Conservation (phyloP, 805 yeast genomes). For the Cyberlindnera petersonii region DNA sequence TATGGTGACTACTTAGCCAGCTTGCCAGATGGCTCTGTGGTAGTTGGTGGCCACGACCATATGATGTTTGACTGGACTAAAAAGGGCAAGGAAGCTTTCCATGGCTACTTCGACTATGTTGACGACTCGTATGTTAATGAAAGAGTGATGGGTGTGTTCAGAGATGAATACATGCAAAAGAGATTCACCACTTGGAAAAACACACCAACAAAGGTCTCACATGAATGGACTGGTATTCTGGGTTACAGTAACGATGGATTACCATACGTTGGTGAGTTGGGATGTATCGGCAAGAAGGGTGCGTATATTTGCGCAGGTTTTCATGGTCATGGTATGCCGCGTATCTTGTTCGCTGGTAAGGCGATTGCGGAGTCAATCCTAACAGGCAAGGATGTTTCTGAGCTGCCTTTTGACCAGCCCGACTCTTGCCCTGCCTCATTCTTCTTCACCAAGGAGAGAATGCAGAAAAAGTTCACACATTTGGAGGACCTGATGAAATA, state of each 20-base stretch:
- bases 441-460: no score
- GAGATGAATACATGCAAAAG: slow-evolving; percentile 29
- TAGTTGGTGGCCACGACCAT: slow-evolving; percentile 32
- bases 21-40: slow-evolving; percentile 36
- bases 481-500: no score
- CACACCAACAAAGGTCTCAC: slow-evolving; percentile 24
- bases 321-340: slow-evolving; percentile 51
- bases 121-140: slow-evolving; percentile 34
- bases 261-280: slow-evolving; percentile 43
- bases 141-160: slow-evolving; percentile 23
- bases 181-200: slow-evolving; percentile 33
- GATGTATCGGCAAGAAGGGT: slow-evolving; percentile 24
- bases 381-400: no score
- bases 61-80: slow-evolving; percentile 9
- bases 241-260: slow-evolving; percentile 39
- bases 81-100: slow-evolving; percentile 11
- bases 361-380: no score
- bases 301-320: slow-evolving; percentile 43
- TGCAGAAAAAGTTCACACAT: no score
- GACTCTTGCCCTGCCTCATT: no score
- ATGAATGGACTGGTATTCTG: slow-evolving; percentile 45
- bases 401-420: no score
- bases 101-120: slow-evolving; percentile 28
- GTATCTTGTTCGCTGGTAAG: slow-evolving; percentile 39
- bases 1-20: slow-evolving; percentile 35